Base-by-base conservation (phyloP, 306 rosid genomes). In the Mimosa bimucronata region DNA sequence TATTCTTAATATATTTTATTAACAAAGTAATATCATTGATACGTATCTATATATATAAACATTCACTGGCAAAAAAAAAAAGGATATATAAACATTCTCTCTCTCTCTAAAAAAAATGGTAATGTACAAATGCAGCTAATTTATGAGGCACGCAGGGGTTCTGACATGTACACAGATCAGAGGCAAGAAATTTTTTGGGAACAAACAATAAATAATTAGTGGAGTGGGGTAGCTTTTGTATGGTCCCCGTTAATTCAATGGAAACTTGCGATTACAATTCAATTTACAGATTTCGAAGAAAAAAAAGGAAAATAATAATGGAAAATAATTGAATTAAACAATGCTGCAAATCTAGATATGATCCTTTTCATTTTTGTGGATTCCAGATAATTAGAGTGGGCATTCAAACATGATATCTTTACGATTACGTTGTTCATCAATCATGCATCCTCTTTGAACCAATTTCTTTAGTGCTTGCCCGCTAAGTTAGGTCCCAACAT, bases 121-220 rank as follows among this genome's bases (percentile, higher is more conserved):
- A n/a, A 53, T 21, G 26, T 53, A 21, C 62, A 21, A 55, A 55
- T 55, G 26, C 11, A 7, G 13, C 28, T 21, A 2, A 55, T 31
- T 53, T 12, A 73, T 73, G 77, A 73, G 45, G 28, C 48, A 16
- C n/a, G 48, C 72, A 66, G 46, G 48, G 15, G 3, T n/a, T n/a
- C 48, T 66, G 72, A 66, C 48, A 66, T n/a, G 72, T 6, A 37
- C 25, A 61, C 38, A 16, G 13, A 30, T 9, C 70, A 65, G 9
- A 6, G 23, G 16, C 13, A 18, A 15, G 48, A 66, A 18, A 0
- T 65, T 37, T 66, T 66, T 8, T 7, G 23, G 62, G 28, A n/a
- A 55, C 13, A 50, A 21, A 21, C 21, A 18, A 19, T 48, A 19
- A 21, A 50, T 46, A 15, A 46, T 46, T 21, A 66, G 48, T 1